phyloP scores from a whole-genome alignment of 108 stramenopile genomes.

The Aurantiochytrium sp. region DNA sequence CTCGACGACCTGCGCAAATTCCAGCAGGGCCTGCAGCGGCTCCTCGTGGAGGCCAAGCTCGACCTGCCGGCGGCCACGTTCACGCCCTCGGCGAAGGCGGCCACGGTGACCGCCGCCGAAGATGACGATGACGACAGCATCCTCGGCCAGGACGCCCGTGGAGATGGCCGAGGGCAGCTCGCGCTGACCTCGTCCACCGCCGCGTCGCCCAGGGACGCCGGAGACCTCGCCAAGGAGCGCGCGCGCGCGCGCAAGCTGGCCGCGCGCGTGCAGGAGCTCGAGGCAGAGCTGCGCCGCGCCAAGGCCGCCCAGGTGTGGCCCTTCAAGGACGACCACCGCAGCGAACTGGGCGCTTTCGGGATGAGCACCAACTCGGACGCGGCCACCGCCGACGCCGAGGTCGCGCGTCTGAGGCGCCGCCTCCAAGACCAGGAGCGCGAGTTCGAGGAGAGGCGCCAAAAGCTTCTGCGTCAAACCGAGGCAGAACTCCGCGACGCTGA shows the following conservation, averaged over 20 bases:
- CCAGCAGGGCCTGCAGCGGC: conserved; percentile 21
- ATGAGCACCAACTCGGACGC: conserved; percentile 17
- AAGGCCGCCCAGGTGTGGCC: not conserved
- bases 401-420: not conserved
- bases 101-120: not conserved
- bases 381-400: not conserved
- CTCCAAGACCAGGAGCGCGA: conserved; percentile 2
- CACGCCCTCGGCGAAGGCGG: not conserved
- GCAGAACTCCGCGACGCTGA: not conserved
- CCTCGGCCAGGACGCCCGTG: not conserved
- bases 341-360: not conserved
- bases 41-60: not conserved
- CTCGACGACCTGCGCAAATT: conserved; percentile 6
- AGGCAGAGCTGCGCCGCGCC: not conserved
- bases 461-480: not conserved
- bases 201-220: not conserved
- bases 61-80: conserved; percentile 1
- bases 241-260: not conserved
- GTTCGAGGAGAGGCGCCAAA: not conserved
- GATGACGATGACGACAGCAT: not conserved
- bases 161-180: too few relatives aligned
- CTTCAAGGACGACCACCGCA: conserved; percentile 17
- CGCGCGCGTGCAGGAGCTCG: not conserved
- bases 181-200: too few relatives aligned
- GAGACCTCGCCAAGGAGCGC: not conserved